phyloP scores from a whole-genome alignment of 768 basidiomycete genomes.

The Leccinellum albellum region DNA sequence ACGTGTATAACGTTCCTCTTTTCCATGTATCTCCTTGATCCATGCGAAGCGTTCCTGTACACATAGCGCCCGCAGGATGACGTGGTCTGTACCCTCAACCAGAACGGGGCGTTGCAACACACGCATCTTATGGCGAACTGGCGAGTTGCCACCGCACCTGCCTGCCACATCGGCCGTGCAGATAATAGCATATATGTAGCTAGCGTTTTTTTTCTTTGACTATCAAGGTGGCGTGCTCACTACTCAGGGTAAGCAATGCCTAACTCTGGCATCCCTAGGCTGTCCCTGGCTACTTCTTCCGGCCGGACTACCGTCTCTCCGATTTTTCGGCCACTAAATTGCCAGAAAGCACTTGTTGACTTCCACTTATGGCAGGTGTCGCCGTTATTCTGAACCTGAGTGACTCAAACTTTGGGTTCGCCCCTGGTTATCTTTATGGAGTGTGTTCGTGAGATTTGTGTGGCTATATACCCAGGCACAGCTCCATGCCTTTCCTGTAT shows the following conservation, averaged over 20 bases:
- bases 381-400: conserved; percentile 10
- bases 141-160: conserved; percentile 24
- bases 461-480: conserved; percentile 17
- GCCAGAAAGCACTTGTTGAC: conserved; percentile 1
- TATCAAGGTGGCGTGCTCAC: conserved; percentile 21
- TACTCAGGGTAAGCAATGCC: conserved; percentile 19
- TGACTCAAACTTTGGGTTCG: conserved; percentile 1
- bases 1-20: conserved; percentile 22
- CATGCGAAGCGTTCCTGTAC: conserved; percentile 26
- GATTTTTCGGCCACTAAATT: conserved; percentile 3
- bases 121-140: conserved; percentile 16
- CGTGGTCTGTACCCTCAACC: conserved; percentile 21
- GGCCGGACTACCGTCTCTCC: conserved; percentile 12
- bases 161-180: conserved; percentile 16
- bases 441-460: conserved; percentile 3
- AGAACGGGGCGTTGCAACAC: conserved; percentile 9
- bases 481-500: conserved; percentile 8
- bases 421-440: conserved; percentile 11
- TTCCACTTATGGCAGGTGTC: conserved; percentile 4
- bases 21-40: conserved; percentile 19
- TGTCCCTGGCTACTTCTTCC: conserved; percentile 14
- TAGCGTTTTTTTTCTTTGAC: conserved; percentile 10
- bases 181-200: not conserved
- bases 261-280: conserved; percentile 7
- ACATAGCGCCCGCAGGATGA: conserved; percentile 13